phyloP scores from a whole-genome alignment of 176 grass and related monocot genomes.

The Cymbopogon citratus region DNA sequence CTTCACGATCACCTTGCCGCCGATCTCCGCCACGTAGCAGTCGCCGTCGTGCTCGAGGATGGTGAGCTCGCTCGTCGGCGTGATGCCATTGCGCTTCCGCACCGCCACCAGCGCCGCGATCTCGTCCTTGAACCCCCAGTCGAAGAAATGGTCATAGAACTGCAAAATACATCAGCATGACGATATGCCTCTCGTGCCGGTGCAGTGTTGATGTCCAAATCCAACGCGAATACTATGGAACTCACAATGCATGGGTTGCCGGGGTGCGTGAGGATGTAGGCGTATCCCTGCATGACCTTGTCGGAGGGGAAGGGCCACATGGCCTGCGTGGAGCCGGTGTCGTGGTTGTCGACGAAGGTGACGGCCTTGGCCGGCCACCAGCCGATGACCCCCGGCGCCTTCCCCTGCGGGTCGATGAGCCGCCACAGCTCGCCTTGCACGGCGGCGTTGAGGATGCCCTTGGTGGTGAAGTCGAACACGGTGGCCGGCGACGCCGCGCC shows the following conservation, averaged over 20 bases:
- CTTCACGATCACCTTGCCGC: not conserved
- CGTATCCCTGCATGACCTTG: conserved; percentile 79
- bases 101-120: not conserved
- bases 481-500: not conserved
- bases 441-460: not conserved
- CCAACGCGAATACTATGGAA: not conserved
- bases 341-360: conserved; percentile 91
- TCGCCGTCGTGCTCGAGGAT: not conserved
- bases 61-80: not conserved
- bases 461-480: conserved; percentile 6
- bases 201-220: not conserved
- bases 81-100: not conserved
- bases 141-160: conserved; percentile 2
- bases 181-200: not conserved
- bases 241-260: conserved; percentile 72
- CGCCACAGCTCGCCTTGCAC: conserved; percentile 26
- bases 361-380: conserved; percentile 62
- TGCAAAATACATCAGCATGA: not conserved
- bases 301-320: conserved; percentile 63
- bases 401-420: conserved; percentile 38
- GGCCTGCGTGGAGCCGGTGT: conserved; percentile 68
- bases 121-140: not conserved
- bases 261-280: conserved; percentile 77
- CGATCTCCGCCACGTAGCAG: not conserved
- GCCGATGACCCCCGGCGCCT: conserved; percentile 57